Base-by-base conservation (phyloP, 2,329 filamentous ascomycete species). In the Biscogniauxia mediterranea region DNA sequence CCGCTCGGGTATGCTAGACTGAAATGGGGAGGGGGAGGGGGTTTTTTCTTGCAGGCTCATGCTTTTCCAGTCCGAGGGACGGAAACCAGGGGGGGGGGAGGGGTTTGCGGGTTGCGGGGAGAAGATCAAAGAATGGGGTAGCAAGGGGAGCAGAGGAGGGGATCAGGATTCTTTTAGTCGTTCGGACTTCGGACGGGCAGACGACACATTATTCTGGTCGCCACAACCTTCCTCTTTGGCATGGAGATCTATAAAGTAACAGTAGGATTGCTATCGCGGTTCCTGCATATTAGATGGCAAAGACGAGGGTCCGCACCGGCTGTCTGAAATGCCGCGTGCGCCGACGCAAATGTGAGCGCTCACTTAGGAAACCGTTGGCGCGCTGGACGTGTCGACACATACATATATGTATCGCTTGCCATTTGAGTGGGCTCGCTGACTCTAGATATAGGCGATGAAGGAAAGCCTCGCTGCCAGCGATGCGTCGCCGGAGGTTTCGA, bases 261-360 rank as follows among this genome's bases (percentile, higher is more conserved):
- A 46, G 38, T 46, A 46, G 13, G 17, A 46, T 46, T 46, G 38
- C 38, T 13, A 46, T 46, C 17, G 38, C 38, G 13, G 38, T 46
- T 17, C 38, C 38, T 46, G 38, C 46, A 42, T 57, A 32, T 32
- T 32, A 49, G 50, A 55, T 55, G 61, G 58, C 61, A 42, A 28
- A 55, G 51, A 71, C 68, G 61, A 73, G 74, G 60, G 73, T 73
- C 55, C 70, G 80, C 56, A 80, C 80, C 1, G 79, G 81, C 15
- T 83, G 80, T 69, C 71, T 81, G 64, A 80, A 79, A 58, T 83
- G 81, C 72, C 78, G 81, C 32, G 72, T 77, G 32, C 78, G 80
- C 54, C 71, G 81, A 54, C 75, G 80, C 32, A 83, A 83, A 72
- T 83, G 80, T 81, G 69, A 46, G 38, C 17, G 38, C 38, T 46